These are phyloP conservation scores for Onygenales sp. DNA, from an alignment of 2,329 filamentous ascomycete genomes.

Conservation along the genomic window DNA sequence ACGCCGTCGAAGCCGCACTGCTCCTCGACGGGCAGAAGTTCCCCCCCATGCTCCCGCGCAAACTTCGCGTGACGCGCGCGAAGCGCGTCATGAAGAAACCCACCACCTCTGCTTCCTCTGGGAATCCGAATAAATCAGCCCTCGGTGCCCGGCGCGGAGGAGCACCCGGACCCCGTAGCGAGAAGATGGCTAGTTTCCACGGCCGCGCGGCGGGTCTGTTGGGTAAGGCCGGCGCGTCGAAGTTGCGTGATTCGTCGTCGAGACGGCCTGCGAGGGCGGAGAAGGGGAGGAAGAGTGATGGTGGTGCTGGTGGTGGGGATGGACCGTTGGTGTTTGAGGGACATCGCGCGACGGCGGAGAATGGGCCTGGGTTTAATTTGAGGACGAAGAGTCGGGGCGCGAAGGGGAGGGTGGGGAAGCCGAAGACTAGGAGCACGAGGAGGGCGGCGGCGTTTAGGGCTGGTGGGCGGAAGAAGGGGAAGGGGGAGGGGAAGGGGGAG, in stretches of 20 bases:
- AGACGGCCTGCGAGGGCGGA: conserved; percentile 6
- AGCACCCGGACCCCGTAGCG: conserved; percentile 10
- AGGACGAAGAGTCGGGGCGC: conserved; percentile 30
- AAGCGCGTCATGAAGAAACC: conserved; percentile 45
- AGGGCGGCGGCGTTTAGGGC: conserved; percentile 35
- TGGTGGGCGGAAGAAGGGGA: conserved; percentile 28
- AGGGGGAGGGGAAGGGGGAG: conserved; percentile 23
- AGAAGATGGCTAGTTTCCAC: conserved; percentile 23
- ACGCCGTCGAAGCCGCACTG: conserved; percentile 82
- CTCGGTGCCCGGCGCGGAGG: conserved; percentile 7
- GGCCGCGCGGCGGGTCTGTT: conserved; percentile 30
- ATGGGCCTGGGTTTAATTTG: conserved; percentile 22
- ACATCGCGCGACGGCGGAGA: conserved; percentile 30
- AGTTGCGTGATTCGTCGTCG: conserved; percentile 16
- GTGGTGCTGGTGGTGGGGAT: neutral
- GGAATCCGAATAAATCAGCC: conserved; percentile 6
- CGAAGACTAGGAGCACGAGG: conserved; percentile 31
- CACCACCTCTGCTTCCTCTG: neutral
- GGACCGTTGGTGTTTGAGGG: conserved; percentile 35
- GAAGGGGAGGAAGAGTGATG: conserved; percentile 8
- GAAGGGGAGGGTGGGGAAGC: conserved; percentile 22
- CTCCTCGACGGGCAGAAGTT: conserved; percentile 85
- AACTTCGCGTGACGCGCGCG: conserved; percentile 76
- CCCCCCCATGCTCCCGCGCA: conserved; percentile 83
- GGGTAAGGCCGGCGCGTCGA: conserved; percentile 29